These are phyloP conservation scores for Colletotrichum sp. DNA, from an alignment of 2,329 filamentous ascomycete species.

Conservation along the genomic window DNA sequence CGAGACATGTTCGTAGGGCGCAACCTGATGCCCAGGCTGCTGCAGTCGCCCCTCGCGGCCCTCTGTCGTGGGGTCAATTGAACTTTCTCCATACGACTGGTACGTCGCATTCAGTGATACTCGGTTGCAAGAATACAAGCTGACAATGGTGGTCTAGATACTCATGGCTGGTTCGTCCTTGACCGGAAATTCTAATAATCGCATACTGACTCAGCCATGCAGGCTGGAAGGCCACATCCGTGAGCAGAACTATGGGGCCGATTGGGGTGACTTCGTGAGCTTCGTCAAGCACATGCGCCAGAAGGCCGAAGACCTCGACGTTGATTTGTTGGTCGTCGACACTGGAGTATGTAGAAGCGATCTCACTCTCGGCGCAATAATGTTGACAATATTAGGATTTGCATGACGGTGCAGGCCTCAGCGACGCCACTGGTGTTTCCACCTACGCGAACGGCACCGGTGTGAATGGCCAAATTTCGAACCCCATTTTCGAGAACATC, in stretches of 20 bases:
- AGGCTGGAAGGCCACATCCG: slow-evolving; percentile 66
- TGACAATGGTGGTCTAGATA: background rate
- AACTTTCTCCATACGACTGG: slow-evolving; percentile 54
- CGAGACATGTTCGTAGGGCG: slow-evolving; percentile 50
- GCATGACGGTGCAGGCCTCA: slow-evolving; percentile 69
- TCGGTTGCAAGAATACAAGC: background rate
- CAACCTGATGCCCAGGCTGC: slow-evolving; percentile 50
- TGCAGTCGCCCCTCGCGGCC: slow-evolving; percentile 44
- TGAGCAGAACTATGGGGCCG: slow-evolving; percentile 67
- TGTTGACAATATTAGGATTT: slow-evolving; percentile 49
- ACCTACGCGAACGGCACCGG: slow-evolving; percentile 7
- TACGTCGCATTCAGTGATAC: slow-evolving; percentile 36
- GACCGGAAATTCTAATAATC: no score
- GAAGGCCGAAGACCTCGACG: slow-evolving; percentile 59
- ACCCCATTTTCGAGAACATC: slow-evolving; percentile 47
- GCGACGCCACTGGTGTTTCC: slow-evolving; percentile 56
- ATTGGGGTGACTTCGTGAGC: slow-evolving; percentile 70
- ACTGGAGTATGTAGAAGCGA: slow-evolving; percentile 46
- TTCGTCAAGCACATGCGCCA: slow-evolving; percentile 66
- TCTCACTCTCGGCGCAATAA: slow-evolving; percentile 4
- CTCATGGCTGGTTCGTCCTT: background rate
- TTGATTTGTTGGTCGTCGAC: slow-evolving; percentile 66
- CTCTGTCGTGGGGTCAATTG: slow-evolving; percentile 66
- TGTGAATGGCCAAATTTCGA: slow-evolving; percentile 60
- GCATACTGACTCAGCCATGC: no score